phyloP scores from a whole-genome alignment of 2,329 filamentous ascomycete species.

The Botrytis medusae region DNA sequence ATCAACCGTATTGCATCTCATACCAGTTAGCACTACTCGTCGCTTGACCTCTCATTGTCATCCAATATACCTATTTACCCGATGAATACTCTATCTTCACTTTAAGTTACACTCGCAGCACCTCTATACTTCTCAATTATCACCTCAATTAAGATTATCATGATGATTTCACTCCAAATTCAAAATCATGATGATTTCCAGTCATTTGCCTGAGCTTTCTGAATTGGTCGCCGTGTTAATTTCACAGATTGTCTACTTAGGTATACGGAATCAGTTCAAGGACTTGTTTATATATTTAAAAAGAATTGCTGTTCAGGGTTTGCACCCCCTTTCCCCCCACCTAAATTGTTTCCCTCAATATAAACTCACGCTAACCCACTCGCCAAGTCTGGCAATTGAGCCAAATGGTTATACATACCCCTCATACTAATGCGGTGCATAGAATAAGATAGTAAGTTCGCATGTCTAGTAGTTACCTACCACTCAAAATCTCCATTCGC shows the following conservation, averaged over 20 bases:
- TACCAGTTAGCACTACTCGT: not conserved
- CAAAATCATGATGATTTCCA: not conserved
- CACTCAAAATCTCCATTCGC: not conserved
- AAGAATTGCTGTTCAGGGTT: not conserved
- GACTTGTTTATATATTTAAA: not conserved
- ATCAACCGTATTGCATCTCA: not conserved
- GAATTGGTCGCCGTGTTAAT: not conserved
- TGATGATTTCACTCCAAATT: not conserved
- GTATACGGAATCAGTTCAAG: not conserved
- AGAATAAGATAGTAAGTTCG: not conserved
- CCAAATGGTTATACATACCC: no score
- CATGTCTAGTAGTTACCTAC: not conserved
- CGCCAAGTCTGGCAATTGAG: not conserved
- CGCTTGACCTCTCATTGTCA: not conserved
- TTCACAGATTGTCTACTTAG: not conserved
- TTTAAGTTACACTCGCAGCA: not conserved
- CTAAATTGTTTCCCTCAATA: not conserved
- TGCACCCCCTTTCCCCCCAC: no score
- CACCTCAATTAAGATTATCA: not conserved
- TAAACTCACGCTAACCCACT: fast-evolving
- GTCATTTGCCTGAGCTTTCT: not conserved
- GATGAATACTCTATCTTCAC: not conserved
- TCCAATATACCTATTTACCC: not conserved
- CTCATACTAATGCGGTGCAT: not conserved
- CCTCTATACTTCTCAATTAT: not conserved